Percentiles rank a stretch among this genome's conserved stretches.
phyloP scores from a whole-genome alignment of 2,329 filamentous ascomycete genomes.

The Neospermospora avenae region DNA sequence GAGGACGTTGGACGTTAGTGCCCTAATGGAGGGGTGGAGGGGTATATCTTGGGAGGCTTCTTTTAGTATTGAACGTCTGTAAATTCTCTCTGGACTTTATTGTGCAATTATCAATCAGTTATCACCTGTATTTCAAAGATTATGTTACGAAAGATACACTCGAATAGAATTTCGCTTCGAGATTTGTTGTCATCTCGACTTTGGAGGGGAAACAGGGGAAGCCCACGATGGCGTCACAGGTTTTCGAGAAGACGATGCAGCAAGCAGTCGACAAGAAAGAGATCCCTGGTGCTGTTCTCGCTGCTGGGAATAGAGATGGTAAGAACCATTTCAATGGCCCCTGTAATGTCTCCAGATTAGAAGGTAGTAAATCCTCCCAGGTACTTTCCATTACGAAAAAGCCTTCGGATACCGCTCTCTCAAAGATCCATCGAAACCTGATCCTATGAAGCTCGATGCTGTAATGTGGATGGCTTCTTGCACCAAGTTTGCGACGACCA shows the following conservation, averaged over 20 bases:
- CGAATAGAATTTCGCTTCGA: too few relatives aligned
- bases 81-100: too few relatives aligned
- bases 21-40: too few relatives aligned
- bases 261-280: conserved; percentile 18
- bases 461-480: conserved; percentile 59
- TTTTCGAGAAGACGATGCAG: conserved; percentile 23
- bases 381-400: conserved; percentile 37
- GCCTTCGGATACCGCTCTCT: conserved; percentile 38
- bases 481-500: conserved; percentile 51
- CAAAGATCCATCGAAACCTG: conserved; percentile 47
- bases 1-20: too few relatives aligned
- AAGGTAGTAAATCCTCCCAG: conserved; percentile 23
- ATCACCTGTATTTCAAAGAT: too few relatives aligned
- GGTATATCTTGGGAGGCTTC: too few relatives aligned
- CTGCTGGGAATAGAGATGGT: conserved; percentile 23
- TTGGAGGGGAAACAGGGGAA: neutral
- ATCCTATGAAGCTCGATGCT: conserved; percentile 57
- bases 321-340: neutral
- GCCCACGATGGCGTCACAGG: conserved; percentile 16
- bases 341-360: neutral
- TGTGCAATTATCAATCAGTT: too few relatives aligned
- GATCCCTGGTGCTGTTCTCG: conserved; percentile 24
- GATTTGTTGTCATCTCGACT: too few relatives aligned
- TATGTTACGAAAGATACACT: too few relatives aligned
- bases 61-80: too few relatives aligned